Base-by-base conservation (phyloP, 2,329 filamentous ascomycete species). In the Herpotrichia juniperi region DNA sequence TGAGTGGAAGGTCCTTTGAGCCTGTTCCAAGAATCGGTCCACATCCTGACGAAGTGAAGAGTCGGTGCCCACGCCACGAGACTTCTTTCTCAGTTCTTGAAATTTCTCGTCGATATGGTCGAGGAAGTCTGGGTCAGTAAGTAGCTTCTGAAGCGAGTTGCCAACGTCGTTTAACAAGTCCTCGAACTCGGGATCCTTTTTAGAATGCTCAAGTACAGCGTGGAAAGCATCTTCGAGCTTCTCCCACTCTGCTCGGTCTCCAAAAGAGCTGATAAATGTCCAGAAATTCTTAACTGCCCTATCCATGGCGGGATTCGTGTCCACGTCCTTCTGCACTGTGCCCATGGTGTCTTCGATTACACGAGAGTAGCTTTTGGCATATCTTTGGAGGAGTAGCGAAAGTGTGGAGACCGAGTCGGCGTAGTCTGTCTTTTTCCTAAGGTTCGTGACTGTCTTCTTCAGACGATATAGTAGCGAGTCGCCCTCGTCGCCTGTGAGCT, bases 121-220 rank as follows among this genome's bases (percentile, higher is more conserved):
- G 64, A 96, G 90, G 74, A 96, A 97, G 3, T 87, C 83, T 0
- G 93, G 93, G 56, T 97, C 89, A 0, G 87, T 94, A 35, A 97
- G 78, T 71, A 97, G 87, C 56, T 88, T 87, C 66, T 96, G 88
- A 4, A 96, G 73, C 3, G 89, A 84, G 48, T 87, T 84, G 10
- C 88, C 89, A 25, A 93, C 78, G 40, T 96, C 85, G 19, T 81
- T 81, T 68, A 96, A 84, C 22, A 96, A 76, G 12, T 86, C 79
- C 63, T 97, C 91, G 53, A 96, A 94, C 47, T 94, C 86, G 0
- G 90, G 89, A 62, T 96, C 91, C 28, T 85, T 87, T 53, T 88
- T 80, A 2, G 88, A 85, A 67, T 96, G 89, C 40, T 86, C 82
- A 66, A 96, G 75, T 32, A 97, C 82, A 42, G 84, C 79, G 39